Percentiles rank a stretch among this genome's conserved stretches.
Conservation (phyloP, 345 rosid species). For the Arabis hirsuta region DNA sequence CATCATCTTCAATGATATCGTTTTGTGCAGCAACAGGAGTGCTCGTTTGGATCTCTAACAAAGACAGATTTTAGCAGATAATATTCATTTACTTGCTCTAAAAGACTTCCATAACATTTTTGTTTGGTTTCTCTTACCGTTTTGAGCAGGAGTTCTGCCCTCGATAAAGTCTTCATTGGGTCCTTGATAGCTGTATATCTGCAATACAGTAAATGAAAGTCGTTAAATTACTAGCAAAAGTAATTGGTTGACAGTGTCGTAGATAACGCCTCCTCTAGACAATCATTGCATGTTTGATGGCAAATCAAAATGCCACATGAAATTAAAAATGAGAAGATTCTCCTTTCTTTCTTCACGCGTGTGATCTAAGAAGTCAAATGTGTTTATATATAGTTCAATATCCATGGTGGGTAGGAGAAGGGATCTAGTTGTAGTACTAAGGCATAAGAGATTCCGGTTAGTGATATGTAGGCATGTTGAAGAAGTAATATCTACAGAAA, state of each 20-base stretch:
- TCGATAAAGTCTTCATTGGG: conserved; percentile 82
- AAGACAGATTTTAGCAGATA: conserved; percentile 29
- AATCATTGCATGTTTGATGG: background rate
- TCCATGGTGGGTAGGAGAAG: background rate
- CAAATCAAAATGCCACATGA: conserved; percentile 18
- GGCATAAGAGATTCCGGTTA: background rate
- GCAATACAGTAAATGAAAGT: conserved; percentile 25
- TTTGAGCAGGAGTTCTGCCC: conserved; percentile 88
- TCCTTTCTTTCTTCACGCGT: background rate
- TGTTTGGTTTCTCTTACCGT: conserved; percentile 53
- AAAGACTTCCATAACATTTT: conserved; percentile 9
- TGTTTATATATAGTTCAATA: conserved; percentile 7
- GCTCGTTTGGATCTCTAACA: conserved; percentile 72
- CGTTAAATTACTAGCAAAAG: conserved; percentile 8
- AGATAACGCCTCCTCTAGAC: background rate
- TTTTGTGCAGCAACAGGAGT: conserved; percentile 68
- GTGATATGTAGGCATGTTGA: background rate
- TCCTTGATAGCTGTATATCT: conserved; percentile 98
- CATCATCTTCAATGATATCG: conserved; percentile 71
- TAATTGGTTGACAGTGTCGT: background rate
- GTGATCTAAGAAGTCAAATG: conserved; percentile 1
- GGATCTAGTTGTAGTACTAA: background rate
- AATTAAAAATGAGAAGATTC: background rate
- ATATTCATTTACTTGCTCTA: background rate
- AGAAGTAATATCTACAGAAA: conserved; percentile 21